Conservation (phyloP, 23 red algal species). For the Gracilariopsis chorda region DNA sequence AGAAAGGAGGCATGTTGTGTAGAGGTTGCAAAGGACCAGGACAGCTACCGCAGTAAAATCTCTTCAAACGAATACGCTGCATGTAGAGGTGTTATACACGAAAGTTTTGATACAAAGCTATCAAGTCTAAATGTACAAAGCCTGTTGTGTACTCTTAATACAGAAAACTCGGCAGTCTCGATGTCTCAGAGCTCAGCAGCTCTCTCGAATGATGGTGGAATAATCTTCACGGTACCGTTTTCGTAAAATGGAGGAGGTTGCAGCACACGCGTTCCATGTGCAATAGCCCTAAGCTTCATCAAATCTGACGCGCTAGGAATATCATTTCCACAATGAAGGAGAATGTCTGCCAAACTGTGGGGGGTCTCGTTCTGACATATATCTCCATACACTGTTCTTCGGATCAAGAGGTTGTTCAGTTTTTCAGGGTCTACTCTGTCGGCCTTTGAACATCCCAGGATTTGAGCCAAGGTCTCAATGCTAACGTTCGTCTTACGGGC, state of each 20-base stretch:
- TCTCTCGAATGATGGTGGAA: not conserved
- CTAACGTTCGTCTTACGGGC: not conserved
- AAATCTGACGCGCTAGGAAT: not conserved
- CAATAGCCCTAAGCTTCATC: not conserved
- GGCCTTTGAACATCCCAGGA: conserved; percentile 1
- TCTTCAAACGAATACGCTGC: too few relatives aligned
- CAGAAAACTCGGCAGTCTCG: too few relatives aligned
- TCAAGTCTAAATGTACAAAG: too few relatives aligned
- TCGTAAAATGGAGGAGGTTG: conserved; percentile 26
- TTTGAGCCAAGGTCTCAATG: not conserved
- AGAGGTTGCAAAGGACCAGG: not conserved
- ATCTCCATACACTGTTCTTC: conserved; percentile 24
- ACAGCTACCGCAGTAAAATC: too few relatives aligned
- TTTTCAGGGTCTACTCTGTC: not conserved
- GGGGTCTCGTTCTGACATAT: conserved; percentile 49
- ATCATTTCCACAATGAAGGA: not conserved
- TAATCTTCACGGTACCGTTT: not conserved
- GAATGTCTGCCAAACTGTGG: not conserved
- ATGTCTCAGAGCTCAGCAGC: too few relatives aligned
- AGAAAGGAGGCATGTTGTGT: conserved; percentile 12
- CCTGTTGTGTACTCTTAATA: too few relatives aligned
- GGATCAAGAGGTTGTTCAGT: not conserved
- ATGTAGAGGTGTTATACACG: too few relatives aligned
- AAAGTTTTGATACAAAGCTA: too few relatives aligned
- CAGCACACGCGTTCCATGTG: not conserved